Percentiles rank a stretch among this genome's conserved stretches.
These are phyloP conservation scores for Mortierella sp. DNA, from an alignment of 371 early-diverging fungal species.

Conservation along the genomic window DNA sequence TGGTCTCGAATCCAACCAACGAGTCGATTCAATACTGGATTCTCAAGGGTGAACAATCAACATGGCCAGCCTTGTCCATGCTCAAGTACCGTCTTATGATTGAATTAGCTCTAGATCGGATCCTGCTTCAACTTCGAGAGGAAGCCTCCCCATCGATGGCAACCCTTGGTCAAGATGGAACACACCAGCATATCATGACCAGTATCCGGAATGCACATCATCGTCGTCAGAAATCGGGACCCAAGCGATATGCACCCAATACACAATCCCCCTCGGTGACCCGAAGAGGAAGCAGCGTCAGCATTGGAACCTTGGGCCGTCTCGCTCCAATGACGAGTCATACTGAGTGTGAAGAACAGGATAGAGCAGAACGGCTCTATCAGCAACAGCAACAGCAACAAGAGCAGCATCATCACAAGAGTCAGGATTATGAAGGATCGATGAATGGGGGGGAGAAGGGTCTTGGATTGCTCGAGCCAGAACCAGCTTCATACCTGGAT, in stretches of 20 bases:
- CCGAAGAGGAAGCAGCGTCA: slow-evolving; percentile 28
- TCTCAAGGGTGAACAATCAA: slow-evolving; percentile 82
- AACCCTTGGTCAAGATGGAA: slow-evolving; percentile 27
- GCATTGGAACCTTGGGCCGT: slow-evolving; percentile 14
- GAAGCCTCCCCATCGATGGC: slow-evolving; percentile 38
- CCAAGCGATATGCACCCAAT: slow-evolving; percentile 23
- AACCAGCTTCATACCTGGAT: slow-evolving; percentile 22
- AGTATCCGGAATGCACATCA: slow-evolving; percentile 17
- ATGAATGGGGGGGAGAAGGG: slow-evolving; percentile 7
- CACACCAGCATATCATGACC: neutral
- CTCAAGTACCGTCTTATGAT: slow-evolving; percentile 79
- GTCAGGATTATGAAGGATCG: neutral
- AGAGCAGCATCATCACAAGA: slow-evolving; percentile 3
- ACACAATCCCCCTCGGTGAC: slow-evolving; percentile 12
- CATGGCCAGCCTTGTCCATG: slow-evolving; percentile 83
- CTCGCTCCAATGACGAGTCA: slow-evolving; percentile 30
- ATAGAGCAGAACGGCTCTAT: neutral
- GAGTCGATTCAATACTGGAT: slow-evolving; percentile 81
- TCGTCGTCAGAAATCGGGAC: slow-evolving; percentile 44
- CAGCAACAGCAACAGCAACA: slow-evolving; percentile 6
- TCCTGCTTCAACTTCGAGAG: slow-evolving; percentile 32
- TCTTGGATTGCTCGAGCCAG: slow-evolving; percentile 10
- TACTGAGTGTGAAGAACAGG: slow-evolving; percentile 18
- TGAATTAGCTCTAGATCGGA: slow-evolving; percentile 79
- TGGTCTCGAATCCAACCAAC: slow-evolving; percentile 84